Conservation (phyloP, 179 eudicot genomes). For the Beta corolliflora region DNA sequence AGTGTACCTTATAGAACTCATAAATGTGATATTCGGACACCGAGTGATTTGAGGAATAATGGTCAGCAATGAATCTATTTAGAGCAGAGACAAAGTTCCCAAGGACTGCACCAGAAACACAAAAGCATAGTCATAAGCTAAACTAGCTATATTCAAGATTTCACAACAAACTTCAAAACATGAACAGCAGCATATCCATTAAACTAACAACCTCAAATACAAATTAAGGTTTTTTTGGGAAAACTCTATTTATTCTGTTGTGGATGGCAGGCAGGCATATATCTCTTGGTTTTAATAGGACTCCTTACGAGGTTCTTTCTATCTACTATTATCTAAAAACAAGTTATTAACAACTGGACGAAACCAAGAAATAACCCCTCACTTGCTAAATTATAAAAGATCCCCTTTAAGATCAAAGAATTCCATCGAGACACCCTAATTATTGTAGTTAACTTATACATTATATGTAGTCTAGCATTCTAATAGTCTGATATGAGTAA, state of each 20-base stretch:
- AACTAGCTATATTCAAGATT: background rate
- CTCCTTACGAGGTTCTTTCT: too few species aligned
- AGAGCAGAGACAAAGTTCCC: constrained; percentile 86
- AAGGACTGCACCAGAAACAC: constrained; percentile 57
- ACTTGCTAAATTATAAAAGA: too few species aligned
- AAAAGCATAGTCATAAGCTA: constrained; percentile 14
- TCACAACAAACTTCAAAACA: background rate
- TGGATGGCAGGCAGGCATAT: too few species aligned
- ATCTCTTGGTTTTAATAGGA: too few species aligned
- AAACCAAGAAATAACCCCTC: too few species aligned
- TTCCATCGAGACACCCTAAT: background rate
- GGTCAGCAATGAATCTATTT: constrained; percentile 72
- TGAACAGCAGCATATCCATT: background rate
- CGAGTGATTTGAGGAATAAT: constrained; percentile 61
- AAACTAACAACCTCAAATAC: constrained; percentile 8
- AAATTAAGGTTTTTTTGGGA: background rate
- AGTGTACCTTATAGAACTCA: constrained; percentile 64
- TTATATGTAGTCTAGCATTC: background rate
- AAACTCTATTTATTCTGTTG: too few species aligned
- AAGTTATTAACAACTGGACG: too few species aligned
- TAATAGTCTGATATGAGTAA: background rate
- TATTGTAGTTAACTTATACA: background rate
- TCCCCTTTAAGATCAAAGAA: too few species aligned
- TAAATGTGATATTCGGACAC: constrained; percentile 84
- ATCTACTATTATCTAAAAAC: too few species aligned